Percentiles rank a stretch among this genome's conserved stretches.
phyloP scores from a whole-genome alignment of 1,284 basidiomycete genomes.

The Ustilago sp. region DNA sequence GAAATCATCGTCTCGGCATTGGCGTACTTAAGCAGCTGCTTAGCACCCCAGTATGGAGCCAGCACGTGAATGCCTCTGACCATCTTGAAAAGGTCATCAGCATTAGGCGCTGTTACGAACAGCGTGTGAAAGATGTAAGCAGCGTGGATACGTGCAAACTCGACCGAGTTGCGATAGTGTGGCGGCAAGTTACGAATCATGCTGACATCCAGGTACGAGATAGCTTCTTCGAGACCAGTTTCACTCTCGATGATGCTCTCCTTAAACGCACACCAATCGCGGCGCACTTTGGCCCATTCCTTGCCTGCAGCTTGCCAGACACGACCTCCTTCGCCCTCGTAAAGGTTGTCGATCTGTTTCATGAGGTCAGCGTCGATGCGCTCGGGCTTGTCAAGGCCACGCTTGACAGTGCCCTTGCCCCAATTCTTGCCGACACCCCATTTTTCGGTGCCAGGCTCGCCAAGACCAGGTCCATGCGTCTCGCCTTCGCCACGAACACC shows the following conservation, averaged over 20 bases:
- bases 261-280: conserved; percentile 63
- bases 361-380: conserved; percentile 52
- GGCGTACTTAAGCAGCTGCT: conserved; percentile 65
- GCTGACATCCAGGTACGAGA: conserved; percentile 60
- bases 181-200: conserved; percentile 63
- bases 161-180: conserved; percentile 63
- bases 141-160: conserved; percentile 63
- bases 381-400: conserved; percentile 65
- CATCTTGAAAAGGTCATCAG: conserved; percentile 64
- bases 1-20: conserved; percentile 67
- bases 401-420: conserved; percentile 68
- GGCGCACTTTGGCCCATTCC: conserved; percentile 53
- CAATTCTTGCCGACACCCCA: conserved; percentile 69
- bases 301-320: conserved; percentile 61
- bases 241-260: conserved; percentile 67
- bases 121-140: conserved; percentile 64
- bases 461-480: conserved; percentile 63
- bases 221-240: conserved; percentile 62
- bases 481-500: conserved; percentile 66
- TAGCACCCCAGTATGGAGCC: conserved; percentile 68
- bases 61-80: conserved; percentile 64
- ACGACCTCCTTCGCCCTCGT: conserved; percentile 49
- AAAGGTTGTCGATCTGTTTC: conserved; percentile 59
- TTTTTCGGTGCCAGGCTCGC: conserved; percentile 60
- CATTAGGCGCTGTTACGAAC: conserved; percentile 62